Evolutionary conservation across 2,329 filamentous ascomycete genomes (phyloP).

Genomic region (Venturia pyrina): DNA sequence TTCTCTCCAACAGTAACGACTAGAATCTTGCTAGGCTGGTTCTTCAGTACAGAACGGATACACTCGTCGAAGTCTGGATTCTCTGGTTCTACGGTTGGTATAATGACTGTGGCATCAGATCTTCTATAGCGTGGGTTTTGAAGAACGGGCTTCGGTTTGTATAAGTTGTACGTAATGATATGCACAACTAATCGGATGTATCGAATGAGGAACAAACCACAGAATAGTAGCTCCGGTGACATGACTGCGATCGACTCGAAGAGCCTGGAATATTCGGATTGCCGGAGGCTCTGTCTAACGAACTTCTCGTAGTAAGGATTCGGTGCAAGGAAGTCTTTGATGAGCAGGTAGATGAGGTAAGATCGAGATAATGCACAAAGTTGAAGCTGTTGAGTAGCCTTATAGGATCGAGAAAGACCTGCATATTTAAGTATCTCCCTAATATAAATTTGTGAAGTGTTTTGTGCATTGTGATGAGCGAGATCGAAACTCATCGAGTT

Average conservation of each 20-base stretch:
- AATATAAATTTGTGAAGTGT: not conserved
- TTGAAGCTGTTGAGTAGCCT: not conserved
- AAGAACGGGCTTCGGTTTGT: constrained; percentile 25
- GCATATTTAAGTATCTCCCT: not conserved
- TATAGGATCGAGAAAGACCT: not conserved
- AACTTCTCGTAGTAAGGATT: not conserved
- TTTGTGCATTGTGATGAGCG: not conserved
- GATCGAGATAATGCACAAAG: not conserved
- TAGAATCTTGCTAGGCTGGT: constrained; percentile 30
- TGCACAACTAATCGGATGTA: constrained; percentile 39
- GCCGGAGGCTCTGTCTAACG: not conserved
- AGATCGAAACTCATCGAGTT: not conserved
- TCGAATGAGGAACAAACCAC: constrained; percentile 32
- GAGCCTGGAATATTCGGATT: no score
- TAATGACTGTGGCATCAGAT: constrained; percentile 39
- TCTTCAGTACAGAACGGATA: constrained; percentile 30
- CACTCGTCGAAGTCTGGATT: constrained; percentile 34
- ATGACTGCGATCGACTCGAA: not conserved
- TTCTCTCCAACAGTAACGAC: constrained; percentile 36
- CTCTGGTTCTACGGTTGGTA: constrained; percentile 41
- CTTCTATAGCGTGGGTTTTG: constrained; percentile 23
- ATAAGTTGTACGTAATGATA: constrained; percentile 30
- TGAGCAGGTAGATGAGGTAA: not conserved
- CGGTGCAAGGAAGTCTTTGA: not conserved
- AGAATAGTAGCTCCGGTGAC: constrained; percentile 18